phyloP scores from a whole-genome alignment of 2,329 filamentous ascomycete genomes.

The Fusarium graminum region DNA sequence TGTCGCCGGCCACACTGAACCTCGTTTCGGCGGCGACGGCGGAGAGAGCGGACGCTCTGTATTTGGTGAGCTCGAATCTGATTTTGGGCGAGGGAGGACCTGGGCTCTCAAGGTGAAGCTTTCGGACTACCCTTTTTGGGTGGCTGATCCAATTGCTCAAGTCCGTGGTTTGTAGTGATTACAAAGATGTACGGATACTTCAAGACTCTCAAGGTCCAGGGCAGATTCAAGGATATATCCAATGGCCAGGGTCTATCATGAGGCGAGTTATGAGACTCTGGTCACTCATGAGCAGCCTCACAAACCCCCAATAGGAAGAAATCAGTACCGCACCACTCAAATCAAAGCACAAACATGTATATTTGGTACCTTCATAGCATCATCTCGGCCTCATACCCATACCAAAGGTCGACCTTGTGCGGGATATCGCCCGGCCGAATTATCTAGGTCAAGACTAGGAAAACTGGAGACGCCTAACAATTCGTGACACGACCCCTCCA shows the following conservation, averaged over 20 bases:
- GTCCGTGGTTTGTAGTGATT: background rate
- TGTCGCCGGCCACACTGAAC: conserved; percentile 45
- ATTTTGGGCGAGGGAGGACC: conserved; percentile 23
- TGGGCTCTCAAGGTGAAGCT: conserved; percentile 21
- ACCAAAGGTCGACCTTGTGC: conserved; percentile 2
- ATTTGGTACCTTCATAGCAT: background rate
- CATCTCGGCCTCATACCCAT: background rate
- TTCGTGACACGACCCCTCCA: conserved; percentile 55
- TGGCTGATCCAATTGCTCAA: conserved; percentile 13
- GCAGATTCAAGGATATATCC: background rate
- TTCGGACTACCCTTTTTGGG: conserved; percentile 29
- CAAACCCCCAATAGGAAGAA: background rate
- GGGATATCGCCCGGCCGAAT: conserved; percentile 40
- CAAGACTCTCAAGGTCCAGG: conserved; percentile 1
- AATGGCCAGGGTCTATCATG: conserved; percentile 11
- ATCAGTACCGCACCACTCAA: background rate
- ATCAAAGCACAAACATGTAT: background rate
- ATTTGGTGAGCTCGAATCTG: conserved; percentile 39
- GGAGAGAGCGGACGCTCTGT: conserved; percentile 29
- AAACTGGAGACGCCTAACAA: conserved; percentile 48
- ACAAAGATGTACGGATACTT: background rate
- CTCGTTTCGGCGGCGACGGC: conserved; percentile 39
- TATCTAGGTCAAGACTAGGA: conserved; percentile 41
- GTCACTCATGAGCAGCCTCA: conserved; percentile 21
- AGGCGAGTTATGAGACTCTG: conserved; percentile 2